Conservation (phyloP, 2,329 filamentous ascomycete species). For the Trichoderma polysporum region DNA sequence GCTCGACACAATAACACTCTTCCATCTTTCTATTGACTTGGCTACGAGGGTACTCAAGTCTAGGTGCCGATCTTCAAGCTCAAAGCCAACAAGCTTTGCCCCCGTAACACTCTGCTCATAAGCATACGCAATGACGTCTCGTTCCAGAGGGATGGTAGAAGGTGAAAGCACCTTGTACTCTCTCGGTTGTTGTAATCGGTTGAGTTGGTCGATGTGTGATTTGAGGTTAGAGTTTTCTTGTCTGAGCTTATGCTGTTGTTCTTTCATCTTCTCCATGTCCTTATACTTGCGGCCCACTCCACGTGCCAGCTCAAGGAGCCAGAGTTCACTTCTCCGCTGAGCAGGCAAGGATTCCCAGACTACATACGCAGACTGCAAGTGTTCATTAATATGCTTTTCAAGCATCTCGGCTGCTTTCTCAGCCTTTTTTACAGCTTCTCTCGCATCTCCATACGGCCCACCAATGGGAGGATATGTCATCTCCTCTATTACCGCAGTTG, state of each 20-base stretch:
- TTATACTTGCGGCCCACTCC: constrained; percentile 57
- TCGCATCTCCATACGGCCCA: constrained; percentile 42
- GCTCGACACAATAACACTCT: constrained; percentile 55
- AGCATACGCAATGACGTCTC: constrained; percentile 47
- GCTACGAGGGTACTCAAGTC: constrained; percentile 54
- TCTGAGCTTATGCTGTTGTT: constrained; percentile 49
- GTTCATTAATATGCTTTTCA: constrained; percentile 68
- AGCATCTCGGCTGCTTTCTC: constrained; percentile 57
- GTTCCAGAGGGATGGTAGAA: constrained; percentile 51
- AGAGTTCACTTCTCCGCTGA: constrained; percentile 58
- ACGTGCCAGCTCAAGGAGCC: constrained; percentile 62
- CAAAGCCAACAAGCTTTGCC: constrained; percentile 44
- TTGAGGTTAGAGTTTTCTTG: constrained; percentile 60
- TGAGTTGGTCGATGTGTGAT: constrained; percentile 58
- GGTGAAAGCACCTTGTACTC: constrained; percentile 58
- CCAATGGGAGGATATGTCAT: constrained; percentile 47
- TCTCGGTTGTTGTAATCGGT: constrained; percentile 57
- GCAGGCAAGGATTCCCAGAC: constrained; percentile 69
- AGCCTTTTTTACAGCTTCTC: constrained; percentile 48
- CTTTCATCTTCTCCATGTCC: constrained; percentile 52
- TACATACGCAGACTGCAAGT: constrained; percentile 73
- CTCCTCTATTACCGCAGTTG: constrained; percentile 52
- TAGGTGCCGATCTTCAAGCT: constrained; percentile 50
- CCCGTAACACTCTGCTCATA: constrained; percentile 47
- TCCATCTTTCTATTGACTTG: constrained; percentile 62